phyloP scores from a whole-genome alignment of 2,329 filamentous ascomycete species.

The Onygenales sp. region DNA sequence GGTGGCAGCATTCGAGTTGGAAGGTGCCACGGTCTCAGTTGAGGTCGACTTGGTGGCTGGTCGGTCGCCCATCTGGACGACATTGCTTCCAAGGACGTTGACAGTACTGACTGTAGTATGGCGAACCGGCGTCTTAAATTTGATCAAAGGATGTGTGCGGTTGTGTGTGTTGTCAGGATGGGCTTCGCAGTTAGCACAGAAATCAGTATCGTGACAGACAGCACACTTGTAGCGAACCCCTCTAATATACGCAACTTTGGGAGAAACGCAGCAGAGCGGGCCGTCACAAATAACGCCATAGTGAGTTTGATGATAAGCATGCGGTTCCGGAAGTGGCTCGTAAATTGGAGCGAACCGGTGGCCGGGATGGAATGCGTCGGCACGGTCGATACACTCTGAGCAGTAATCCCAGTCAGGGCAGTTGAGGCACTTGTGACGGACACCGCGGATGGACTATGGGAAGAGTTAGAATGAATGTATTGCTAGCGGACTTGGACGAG shows the following conservation, averaged over 20 bases:
- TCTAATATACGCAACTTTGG: slow-evolving; percentile 50
- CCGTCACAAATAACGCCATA: slow-evolving; percentile 90
- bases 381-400: slow-evolving; percentile 59
- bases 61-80: slow-evolving; percentile 65
- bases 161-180: slow-evolving; percentile 79
- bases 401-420: slow-evolving; percentile 99
- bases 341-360: slow-evolving; percentile 89
- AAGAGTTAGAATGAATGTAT: slow-evolving; percentile 7
- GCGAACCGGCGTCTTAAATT: slow-evolving; percentile 88
- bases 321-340: slow-evolving; percentile 51
- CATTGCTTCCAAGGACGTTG: slow-evolving; percentile 50
- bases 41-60: slow-evolving; percentile 36
- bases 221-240: slow-evolving; percentile 95
- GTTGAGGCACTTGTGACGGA: slow-evolving; percentile 92
- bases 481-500: background rate
- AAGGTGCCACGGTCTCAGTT: slow-evolving; percentile 42
- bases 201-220: slow-evolving; percentile 88
- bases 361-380: slow-evolving; percentile 60
- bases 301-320: slow-evolving; percentile 46
- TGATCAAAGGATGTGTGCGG: slow-evolving; percentile 91
- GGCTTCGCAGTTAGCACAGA: slow-evolving; percentile 90
- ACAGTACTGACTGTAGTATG: slow-evolving; percentile 79
- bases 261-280: slow-evolving; percentile 59
- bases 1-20: slow-evolving; percentile 44
- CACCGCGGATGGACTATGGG: slow-evolving; percentile 61